These are phyloP conservation scores for Saturnispora sanitii DNA, from an alignment of 805 yeast species.

Conservation along the genomic window DNA sequence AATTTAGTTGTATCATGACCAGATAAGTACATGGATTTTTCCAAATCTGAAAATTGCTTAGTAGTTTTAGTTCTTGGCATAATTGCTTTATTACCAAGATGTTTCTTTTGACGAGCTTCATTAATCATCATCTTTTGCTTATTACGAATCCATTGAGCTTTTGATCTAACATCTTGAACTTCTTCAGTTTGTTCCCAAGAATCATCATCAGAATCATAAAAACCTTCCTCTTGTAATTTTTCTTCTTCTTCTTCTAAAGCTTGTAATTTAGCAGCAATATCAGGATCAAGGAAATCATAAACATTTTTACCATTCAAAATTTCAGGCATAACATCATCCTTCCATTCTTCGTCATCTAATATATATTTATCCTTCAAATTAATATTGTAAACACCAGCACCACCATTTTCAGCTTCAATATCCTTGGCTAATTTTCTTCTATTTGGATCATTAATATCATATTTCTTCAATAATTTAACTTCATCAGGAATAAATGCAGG, in stretches of 20 bases:
- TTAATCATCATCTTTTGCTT: conserved; percentile 90
- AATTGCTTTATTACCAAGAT: conserved; percentile 74
- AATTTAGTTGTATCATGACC: conserved; percentile 79
- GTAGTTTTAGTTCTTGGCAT: conserved; percentile 85
- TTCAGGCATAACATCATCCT: conserved; percentile 95
- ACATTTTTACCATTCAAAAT: conserved; percentile 92
- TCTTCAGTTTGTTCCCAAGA: conserved; percentile 53
- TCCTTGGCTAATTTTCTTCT: conserved; percentile 78
- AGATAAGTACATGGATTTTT: conserved; percentile 76
- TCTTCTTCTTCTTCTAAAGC: conserved; percentile 98
- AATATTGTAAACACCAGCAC: conserved; percentile 96
- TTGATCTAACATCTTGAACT: conserved; percentile 58
- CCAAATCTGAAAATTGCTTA: conserved; percentile 70
- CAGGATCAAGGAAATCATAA: conserved; percentile 94
- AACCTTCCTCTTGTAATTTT: conserved; percentile 84
- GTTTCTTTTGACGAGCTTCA: conserved; percentile 79
- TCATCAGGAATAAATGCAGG: conserved; percentile 76
- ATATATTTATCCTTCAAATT: conserved; percentile 87
- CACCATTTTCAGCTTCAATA: conserved; percentile 90
- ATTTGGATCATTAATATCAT: conserved; percentile 71
- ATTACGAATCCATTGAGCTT: conserved; percentile 92
- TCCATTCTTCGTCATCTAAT: conserved; percentile 95
- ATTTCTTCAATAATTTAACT: conserved; percentile 48
- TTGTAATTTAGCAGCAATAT: conserved; percentile 84
- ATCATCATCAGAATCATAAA: conserved; percentile 80